Base-by-base conservation (phyloP, 495 filamentous ascomycete species). In the Aspergillus bridgeri region DNA sequence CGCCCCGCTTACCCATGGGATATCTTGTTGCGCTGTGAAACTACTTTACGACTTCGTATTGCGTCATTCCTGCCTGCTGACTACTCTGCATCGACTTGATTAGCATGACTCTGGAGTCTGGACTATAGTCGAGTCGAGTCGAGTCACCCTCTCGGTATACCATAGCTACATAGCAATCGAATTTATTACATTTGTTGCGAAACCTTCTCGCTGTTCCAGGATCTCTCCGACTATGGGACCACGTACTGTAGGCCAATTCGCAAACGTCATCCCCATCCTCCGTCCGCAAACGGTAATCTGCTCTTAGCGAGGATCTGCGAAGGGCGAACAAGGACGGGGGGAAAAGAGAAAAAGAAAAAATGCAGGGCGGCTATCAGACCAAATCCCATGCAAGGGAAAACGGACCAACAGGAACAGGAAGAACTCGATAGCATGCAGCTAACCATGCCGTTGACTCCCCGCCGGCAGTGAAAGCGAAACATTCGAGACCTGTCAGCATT, bases 401-500 rank as follows among this genome's bases (percentile, higher is more conserved):
- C 33, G 33, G 33, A 15, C 13, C 33, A 38, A 38, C 33, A 15
- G 33, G 33, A 38, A 15, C 33, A 38, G 9, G 33, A 38, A 11
- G 33, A 13, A 15, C 9, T 6, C 33, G 17, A 38, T 38, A 38
- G 33, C 33, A 38, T 38, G 33, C 20, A 42, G 19, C 33, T 29
- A 42, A 19, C 17, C 18, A 25, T 51, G 4, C 11, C 38, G 13
- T 38, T 9, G 13, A 53, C 19, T 20, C 29, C n/a, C 29, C n/a
- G 15, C 5, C 11, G 19, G 43, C 33, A 45, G 51, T 29, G 33
- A 38, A 47, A 47, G 22, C 7, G 22, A 47, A 47, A 47, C 51
- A 56, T 42, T 59, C 50, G 48, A 57, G 59, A 56, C 54, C 56
- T 61, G 54, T 63, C 56, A 60, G 54, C 61, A 63, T 59, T 59